phyloP scores from a whole-genome alignment of 1,284 basidiomycete species.

The Veloboletus limbatus region DNA sequence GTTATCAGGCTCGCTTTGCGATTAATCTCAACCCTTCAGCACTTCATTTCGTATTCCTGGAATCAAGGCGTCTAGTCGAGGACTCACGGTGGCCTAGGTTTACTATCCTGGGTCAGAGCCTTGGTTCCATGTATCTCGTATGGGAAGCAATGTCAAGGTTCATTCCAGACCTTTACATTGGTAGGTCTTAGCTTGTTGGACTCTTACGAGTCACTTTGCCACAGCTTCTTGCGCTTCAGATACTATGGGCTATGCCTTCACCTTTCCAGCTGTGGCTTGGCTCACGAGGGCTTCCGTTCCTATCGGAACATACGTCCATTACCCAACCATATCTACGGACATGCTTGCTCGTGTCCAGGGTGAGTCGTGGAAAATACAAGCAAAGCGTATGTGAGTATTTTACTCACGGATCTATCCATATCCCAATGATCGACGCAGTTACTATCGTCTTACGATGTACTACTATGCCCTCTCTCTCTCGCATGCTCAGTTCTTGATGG shows the following conservation, averaged over 20 bases:
- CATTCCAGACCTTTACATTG: constrained; percentile 89
- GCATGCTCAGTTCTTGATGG: constrained; percentile 80
- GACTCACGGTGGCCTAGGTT: constrained; percentile 84
- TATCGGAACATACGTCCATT: constrained; percentile 92
- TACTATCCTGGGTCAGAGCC: constrained; percentile 88
- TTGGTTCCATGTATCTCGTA: constrained; percentile 83
- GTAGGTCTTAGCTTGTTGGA: constrained; percentile 40
- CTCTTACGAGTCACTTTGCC: background rate
- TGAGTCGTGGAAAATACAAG: constrained; percentile 68
- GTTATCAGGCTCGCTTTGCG: constrained; percentile 75
- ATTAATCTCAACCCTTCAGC: constrained; percentile 65
- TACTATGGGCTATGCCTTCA: constrained; percentile 98
- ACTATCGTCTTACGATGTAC: constrained; percentile 87
- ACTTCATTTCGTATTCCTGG: constrained; percentile 79
- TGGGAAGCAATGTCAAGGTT: constrained; percentile 77
- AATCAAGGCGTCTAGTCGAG: constrained; percentile 72
- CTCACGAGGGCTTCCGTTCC: constrained; percentile 56
- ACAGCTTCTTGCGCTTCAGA: constrained; percentile 50
- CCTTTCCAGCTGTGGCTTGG: constrained; percentile 73
- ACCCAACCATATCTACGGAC: constrained; percentile 92
- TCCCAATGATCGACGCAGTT: constrained; percentile 45
- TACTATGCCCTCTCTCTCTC: constrained; percentile 78
- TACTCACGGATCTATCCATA: background rate
- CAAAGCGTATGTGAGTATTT: constrained; percentile 26
- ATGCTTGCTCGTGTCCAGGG: constrained; percentile 84